Percentiles rank a stretch among this genome's conserved stretches.
These are phyloP conservation scores for Lichtheimia corymbifera DNA, from an alignment of 371 early-diverging fungal genomes.

Conservation along the genomic window DNA sequence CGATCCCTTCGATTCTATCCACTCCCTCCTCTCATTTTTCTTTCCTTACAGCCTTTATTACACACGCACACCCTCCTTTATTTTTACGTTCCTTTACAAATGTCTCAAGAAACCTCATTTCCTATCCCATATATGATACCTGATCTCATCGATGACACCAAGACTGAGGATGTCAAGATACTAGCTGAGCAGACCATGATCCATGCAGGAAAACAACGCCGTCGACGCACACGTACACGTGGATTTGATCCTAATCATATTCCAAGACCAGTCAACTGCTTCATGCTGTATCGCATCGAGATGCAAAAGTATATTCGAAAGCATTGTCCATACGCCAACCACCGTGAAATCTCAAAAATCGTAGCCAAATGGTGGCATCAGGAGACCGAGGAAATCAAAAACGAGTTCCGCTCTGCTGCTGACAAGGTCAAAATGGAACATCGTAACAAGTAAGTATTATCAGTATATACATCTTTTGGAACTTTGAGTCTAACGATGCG, in stretches of 20 bases:
- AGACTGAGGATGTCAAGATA: no score
- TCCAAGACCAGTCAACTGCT: slow-evolving; percentile 22
- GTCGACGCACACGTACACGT: slow-evolving; percentile 23
- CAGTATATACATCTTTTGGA: no score
- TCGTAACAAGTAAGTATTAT: slow-evolving; percentile 47
- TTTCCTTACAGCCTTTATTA: not conserved
- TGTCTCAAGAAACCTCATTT: no score
- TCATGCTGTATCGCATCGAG: slow-evolving; percentile 16
- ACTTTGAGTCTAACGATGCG: slow-evolving; percentile 8
- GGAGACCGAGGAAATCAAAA: slow-evolving; percentile 53
- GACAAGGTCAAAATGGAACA: slow-evolving; percentile 57
- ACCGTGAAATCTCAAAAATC: slow-evolving; percentile 21
- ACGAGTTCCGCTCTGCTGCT: slow-evolving; percentile 41
- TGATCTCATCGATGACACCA: no score
- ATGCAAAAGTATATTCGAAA: slow-evolving; percentile 12
- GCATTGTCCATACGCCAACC: slow-evolving; percentile 17
- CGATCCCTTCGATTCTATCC: not conserved
- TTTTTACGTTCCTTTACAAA: no score
- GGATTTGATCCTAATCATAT: slow-evolving; percentile 17
- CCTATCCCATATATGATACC: no score
- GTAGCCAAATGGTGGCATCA: slow-evolving; percentile 22
- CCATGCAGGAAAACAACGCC: slow-evolving; percentile 1
- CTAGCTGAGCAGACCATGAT: not conserved
- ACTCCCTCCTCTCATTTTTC: not conserved
- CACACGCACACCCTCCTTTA: no score